A percentile compares a stretch with the other conserved stretches of the same genome.
These are phyloP conservation scores for Lipomyces yarrowii DNA, from an alignment of 1,139 yeast genomes.

Conservation along the genomic window DNA sequence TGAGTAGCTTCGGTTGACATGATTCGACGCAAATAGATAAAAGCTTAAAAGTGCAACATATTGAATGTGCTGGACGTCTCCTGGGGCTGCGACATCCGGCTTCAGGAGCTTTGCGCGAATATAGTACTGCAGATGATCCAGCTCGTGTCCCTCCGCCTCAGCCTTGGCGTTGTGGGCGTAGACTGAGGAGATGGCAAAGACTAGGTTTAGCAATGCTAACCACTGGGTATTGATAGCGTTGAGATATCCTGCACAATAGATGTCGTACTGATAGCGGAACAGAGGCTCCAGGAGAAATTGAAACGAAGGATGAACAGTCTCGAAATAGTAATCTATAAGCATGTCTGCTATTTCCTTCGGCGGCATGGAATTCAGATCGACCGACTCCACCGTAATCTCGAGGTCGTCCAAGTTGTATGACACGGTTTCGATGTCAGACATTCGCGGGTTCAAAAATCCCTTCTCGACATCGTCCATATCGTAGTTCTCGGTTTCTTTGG, in stretches of 20 bases:
- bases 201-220: slow-evolving; percentile 27
- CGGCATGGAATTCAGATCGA: slow-evolving; percentile 21
- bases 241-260: slow-evolving; percentile 23
- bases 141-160: slow-evolving; percentile 14
- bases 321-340: slow-evolving; percentile 18
- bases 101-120: slow-evolving; percentile 29
- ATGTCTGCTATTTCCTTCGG: slow-evolving; percentile 16
- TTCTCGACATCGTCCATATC: neutral
- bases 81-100: slow-evolving; percentile 29
- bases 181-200: slow-evolving; percentile 26
- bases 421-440: slow-evolving; percentile 9
- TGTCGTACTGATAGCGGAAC: slow-evolving; percentile 23
- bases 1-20: slow-evolving; percentile 25
- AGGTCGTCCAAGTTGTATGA: slow-evolving; percentile 24
- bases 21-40: slow-evolving; percentile 29
- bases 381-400: slow-evolving; percentile 17
- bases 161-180: slow-evolving; percentile 15
- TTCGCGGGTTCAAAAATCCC: slow-evolving; percentile 8
- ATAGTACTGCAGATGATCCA: slow-evolving; percentile 31
- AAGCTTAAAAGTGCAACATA: slow-evolving; percentile 30
- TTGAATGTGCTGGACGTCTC: slow-evolving; percentile 30
- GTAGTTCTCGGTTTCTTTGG: slow-evolving; percentile 8
- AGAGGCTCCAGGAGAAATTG: slow-evolving; percentile 25
- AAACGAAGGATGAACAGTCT: slow-evolving; percentile 25
- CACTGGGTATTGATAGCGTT: slow-evolving; percentile 26